Percentiles rank a stretch among this genome's conserved stretches.
Evolutionary conservation across 164 flowering plant genomes (phyloP).

Genomic region (Stephania yunnanensis): DNA sequence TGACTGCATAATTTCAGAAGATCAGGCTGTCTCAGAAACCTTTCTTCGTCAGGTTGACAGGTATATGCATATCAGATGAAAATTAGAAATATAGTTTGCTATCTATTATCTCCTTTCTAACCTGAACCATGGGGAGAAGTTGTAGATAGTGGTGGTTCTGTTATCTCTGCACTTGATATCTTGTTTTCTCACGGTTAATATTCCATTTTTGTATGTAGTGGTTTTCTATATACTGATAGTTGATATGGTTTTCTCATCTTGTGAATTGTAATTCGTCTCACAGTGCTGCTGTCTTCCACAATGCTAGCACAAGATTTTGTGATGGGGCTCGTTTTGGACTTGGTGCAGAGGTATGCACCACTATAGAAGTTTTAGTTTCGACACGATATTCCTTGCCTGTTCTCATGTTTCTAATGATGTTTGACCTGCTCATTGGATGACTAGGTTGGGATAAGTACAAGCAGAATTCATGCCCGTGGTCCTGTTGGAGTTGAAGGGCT

Average conservation of each 20-base stretch:
- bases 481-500: conserved; percentile 98
- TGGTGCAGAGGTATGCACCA: conserved; percentile 86
- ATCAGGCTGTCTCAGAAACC: conserved; percentile 58
- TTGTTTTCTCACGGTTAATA: neutral
- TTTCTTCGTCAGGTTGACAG: conserved; percentile 90
- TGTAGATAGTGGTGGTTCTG: neutral
- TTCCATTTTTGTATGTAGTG: neutral
- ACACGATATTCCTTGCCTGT: neutral
- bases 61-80: conserved; percentile 23
- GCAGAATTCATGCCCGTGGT: conserved; percentile 97
- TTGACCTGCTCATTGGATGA: conserved; percentile 10
- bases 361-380: neutral
- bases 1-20: conserved; percentile 82
- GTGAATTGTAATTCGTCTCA: neutral
- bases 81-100: neutral
- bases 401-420: conserved; percentile 1
- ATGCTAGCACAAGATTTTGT: conserved; percentile 96
- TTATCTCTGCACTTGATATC: neutral
- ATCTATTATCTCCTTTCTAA: neutral
- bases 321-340: conserved; percentile 98
- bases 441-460: conserved; percentile 96
- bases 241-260: neutral
- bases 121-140: neutral
- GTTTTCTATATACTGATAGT: neutral
- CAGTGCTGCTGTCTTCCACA: conserved; percentile 98